These are phyloP conservation scores for Cystobasidium onofrii DNA, from an alignment of 768 basidiomycete species.

Conservation along the genomic window DNA sequence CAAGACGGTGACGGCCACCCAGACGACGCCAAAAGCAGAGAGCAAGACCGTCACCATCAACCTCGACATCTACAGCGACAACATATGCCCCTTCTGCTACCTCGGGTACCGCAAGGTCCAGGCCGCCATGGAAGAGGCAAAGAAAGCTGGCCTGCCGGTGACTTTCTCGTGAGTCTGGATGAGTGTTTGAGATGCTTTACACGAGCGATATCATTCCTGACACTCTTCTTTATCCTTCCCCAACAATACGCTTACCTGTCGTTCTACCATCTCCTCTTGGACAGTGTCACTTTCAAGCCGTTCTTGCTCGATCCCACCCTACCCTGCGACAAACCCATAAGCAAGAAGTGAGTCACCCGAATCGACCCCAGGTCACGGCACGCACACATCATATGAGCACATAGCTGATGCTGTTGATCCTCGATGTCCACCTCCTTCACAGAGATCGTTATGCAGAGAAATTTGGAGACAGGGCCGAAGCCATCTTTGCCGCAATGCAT, in stretches of 20 bases:
- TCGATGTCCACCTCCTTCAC: background rate
- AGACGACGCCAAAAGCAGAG: background rate
- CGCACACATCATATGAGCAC: too few relatives aligned
- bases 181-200: background rate
- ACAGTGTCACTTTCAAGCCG: slow-evolving; percentile 33
- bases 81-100: slow-evolving; percentile 30
- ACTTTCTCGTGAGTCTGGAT: slow-evolving; percentile 27
- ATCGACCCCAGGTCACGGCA: background rate
- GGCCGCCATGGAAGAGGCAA: slow-evolving; percentile 30
- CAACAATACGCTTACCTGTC: too few relatives aligned
- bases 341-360: slow-evolving; percentile 3
- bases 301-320: slow-evolving; percentile 42
- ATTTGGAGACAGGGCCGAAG: slow-evolving; percentile 37
- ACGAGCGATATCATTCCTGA: too few relatives aligned
- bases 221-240: too few relatives aligned
- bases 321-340: slow-evolving; percentile 18
- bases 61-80: slow-evolving; percentile 26
- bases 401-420: too few relatives aligned
- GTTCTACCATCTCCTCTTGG: too few relatives aligned
- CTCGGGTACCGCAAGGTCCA: slow-evolving; percentile 36
- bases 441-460: slow-evolving; percentile 37
- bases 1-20: background rate
- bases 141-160: slow-evolving; percentile 31
- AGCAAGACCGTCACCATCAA: slow-evolving; percentile 11
- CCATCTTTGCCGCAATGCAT: slow-evolving; percentile 37